These are phyloP conservation scores for Colletotrichum gloeosporioides DNA, from an alignment of 2,329 filamentous ascomycete species.

Conservation along the genomic window DNA sequence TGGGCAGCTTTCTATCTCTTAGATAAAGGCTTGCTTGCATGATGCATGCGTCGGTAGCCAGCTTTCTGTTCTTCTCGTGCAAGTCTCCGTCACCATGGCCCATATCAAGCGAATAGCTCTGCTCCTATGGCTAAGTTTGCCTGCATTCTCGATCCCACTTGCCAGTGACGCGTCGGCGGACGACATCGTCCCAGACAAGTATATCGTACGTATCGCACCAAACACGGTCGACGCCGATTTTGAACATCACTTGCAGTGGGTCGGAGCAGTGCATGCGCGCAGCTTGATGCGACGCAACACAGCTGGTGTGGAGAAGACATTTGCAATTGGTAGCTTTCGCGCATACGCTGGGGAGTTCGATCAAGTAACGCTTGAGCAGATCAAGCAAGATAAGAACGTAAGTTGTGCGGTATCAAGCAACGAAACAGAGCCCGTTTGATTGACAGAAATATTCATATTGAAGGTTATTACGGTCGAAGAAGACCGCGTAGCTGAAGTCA, in stretches of 20 bases:
- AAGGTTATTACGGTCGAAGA: neutral
- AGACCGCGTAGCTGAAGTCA: neutral
- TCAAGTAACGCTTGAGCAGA: neutral
- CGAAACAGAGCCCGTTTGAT: neutral
- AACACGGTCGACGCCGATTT: neutral
- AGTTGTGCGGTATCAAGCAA: neutral
- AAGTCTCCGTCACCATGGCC: neutral
- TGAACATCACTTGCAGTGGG: neutral
- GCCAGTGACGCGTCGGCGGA: neutral
- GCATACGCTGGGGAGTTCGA: neutral
- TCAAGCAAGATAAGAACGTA: neutral
- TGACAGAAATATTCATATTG: neutral
- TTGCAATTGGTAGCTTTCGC: conserved; percentile 27
- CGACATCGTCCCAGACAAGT: neutral
- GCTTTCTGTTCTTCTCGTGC: neutral
- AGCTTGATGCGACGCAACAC: neutral
- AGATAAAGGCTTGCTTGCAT: neutral
- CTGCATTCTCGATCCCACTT: neutral
- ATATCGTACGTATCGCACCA: neutral
- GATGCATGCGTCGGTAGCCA: neutral
- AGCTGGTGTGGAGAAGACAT: neutral
- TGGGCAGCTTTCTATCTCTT: neutral
- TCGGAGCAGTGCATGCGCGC: neutral
- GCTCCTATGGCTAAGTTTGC: neutral
- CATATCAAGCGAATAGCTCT: neutral